Base-by-base conservation (phyloP, 2,329 filamentous ascomycete species). In the Calcarisporium arbuscula region DNA sequence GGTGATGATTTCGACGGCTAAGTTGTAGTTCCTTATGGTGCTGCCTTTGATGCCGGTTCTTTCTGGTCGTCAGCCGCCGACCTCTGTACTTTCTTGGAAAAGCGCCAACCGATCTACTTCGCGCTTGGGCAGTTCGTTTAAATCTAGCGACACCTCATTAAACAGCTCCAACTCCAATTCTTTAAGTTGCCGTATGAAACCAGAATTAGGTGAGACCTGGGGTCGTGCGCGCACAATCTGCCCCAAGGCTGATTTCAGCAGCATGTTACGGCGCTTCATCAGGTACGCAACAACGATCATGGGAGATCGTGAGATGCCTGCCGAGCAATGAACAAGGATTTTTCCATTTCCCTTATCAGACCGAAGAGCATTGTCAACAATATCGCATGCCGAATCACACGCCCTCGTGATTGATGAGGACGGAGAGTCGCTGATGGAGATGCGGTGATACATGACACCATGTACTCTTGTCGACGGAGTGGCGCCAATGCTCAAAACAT, bases 401-500 rank as follows among this genome's bases (percentile, higher is more conserved):
- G 30, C 28, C n/a, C 30, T 30, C 19, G 15, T 23, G 6, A 38
- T 21, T 11, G 36, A 30, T 10, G 31, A 27, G n/a, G 36, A 35
- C 4, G 36, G 30, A n/a, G 35, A 37, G 26, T 37, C 35, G 19
- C 22, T 26, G n/a, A 37, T 25, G 19, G 21, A 26, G 19, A 37
- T 23, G 26, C 35, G 35, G 26, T 27, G 15, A 25, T 35, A 27
- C 8, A 17, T 15, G 16, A 35, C 20, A 17, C 36, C 36, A 19
- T 32, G 19, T 16, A 30, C 32, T 20, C 35, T 38, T 19, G 16
- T 26, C 18, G 32, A 23, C 3, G 36, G 36, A 17, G 31, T 38
- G 19, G 36, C 32, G n/a, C 36, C 36, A 21, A 35, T 17, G 18
- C 36, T 38, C 20, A 35, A 35, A 17, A 35, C 36, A 35, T 35